phyloP scores from a whole-genome alignment of 2,329 filamentous ascomycete genomes.

The Alternaria gaisen region DNA sequence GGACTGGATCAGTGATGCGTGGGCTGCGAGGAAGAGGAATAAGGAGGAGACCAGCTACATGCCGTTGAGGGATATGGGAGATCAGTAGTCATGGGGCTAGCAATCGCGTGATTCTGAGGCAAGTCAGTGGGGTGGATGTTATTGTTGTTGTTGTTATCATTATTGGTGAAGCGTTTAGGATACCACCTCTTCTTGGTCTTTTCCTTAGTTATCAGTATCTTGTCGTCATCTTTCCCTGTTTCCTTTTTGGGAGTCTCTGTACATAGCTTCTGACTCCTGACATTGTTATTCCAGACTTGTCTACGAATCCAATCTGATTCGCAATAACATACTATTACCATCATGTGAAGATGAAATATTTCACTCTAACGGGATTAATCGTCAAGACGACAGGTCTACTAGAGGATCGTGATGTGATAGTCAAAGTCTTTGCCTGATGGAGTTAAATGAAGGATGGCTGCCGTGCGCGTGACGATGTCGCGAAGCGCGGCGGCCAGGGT shows the following conservation, averaged over 20 bases:
- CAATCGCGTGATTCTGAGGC: neutral
- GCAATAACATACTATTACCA: neutral
- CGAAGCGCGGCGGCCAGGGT: conserved; percentile 26
- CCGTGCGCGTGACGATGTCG: conserved; percentile 26
- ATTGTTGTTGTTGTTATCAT: neutral
- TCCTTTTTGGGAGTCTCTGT: conserved; percentile 11
- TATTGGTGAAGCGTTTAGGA: conserved; percentile 19
- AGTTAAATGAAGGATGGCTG: conserved; percentile 6
- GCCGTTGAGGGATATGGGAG: conserved; percentile 55
- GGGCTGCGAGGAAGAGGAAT: conserved; percentile 48
- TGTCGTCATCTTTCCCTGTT: neutral
- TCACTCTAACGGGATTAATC: neutral
- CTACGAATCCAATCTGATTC: neutral
- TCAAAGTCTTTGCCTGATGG: conserved; percentile 4
- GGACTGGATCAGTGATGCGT: conserved; percentile 43
- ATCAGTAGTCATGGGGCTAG: conserved; percentile 25
- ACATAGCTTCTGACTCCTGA: conserved; percentile 11
- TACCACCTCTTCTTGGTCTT: conserved; percentile 16
- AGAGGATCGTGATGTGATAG: neutral
- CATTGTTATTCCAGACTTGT: neutral
- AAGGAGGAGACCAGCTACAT: conserved; percentile 57
- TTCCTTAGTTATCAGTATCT: conserved; percentile 1
- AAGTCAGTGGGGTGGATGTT: neutral
- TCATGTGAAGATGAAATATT: neutral
- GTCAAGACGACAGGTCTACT: neutral